Evolutionary conservation across 73 alveolate genomes (phyloP).

Genomic region (Paramecium biaurelia): DNA sequence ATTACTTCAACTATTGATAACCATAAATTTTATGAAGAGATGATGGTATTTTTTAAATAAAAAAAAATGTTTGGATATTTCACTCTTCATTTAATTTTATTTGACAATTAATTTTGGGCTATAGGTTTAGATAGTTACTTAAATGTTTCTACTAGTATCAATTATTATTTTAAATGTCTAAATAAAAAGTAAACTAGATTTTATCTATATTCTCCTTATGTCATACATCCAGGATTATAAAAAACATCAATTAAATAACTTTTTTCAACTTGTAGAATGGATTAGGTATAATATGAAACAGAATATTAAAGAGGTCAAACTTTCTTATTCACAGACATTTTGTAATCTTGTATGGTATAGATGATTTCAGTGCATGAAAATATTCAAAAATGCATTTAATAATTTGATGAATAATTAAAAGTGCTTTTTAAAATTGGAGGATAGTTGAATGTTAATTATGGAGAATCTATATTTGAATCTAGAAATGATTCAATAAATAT

Average conservation of each 20-base stretch:
- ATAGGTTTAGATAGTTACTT: constrained; percentile 18
- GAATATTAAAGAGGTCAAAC: neutral
- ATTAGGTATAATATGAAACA: neutral
- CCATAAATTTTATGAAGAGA: neutral
- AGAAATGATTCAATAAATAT: neutral
- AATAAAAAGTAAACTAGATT: neutral
- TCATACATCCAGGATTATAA: constrained; percentile 6
- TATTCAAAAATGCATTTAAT: neutral
- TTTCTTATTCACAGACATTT: neutral
- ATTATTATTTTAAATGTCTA: neutral
- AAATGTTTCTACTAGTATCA: neutral
- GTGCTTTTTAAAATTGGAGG: constrained; percentile 17
- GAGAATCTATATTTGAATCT: constrained; percentile 31
- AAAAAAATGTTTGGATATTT: constrained; percentile 42
- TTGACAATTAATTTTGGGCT: neutral
- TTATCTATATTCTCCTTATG: constrained; percentile 22
- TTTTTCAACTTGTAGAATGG: constrained; percentile 2
- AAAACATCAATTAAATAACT: neutral
- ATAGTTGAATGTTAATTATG: constrained; percentile 9
- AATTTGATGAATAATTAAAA: neutral
- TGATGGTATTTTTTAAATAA: neutral
- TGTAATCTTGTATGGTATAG: neutral
- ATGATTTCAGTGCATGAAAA: neutral
- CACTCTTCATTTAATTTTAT: neutral
- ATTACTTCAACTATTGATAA: neutral